Evolutionary conservation across 2,329 filamentous ascomycete species (phyloP).

Genomic region (Diaporthe sp.): DNA sequence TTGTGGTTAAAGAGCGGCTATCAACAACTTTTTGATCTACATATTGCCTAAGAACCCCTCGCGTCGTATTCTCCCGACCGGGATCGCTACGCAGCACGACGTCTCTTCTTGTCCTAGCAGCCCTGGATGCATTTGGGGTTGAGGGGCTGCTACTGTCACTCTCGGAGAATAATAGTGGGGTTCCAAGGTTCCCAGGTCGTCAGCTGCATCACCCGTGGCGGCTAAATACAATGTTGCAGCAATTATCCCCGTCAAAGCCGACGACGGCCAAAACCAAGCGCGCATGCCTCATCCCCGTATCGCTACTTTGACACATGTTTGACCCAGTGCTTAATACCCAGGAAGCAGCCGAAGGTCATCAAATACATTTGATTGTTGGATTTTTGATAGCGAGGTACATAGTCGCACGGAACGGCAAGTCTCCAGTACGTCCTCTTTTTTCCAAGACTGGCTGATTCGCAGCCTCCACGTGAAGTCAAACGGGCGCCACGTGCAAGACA

Average conservation of each 20-base stretch:
- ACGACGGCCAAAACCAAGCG: not conserved
- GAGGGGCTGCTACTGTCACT: conserved; percentile 18
- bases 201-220: conserved; percentile 14
- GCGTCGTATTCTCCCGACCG: conserved; percentile 36
- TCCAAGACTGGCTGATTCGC: not conserved
- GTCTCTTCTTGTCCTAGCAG: not conserved
- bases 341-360: not conserved
- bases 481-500: not conserved
- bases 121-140: conserved; percentile 22
- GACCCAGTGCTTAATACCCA: not conserved
- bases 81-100: not conserved
- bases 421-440: not conserved
- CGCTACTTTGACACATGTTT: not conserved
- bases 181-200: not conserved
- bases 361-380: not conserved
- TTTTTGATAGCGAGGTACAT: not conserved
- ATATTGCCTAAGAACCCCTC: conserved; percentile 22
- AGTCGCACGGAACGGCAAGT: not conserved
- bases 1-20: conserved; percentile 3
- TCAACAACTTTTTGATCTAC: not conserved
- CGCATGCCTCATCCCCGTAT: not conserved
- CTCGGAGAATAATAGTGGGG: conserved; percentile 13
- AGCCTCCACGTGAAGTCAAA: not conserved
- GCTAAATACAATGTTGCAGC: conserved; percentile 19
- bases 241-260: conserved; percentile 1